Conservation (phyloP, 2,329 filamentous ascomycete genomes). For the Alternaria panax region DNA sequence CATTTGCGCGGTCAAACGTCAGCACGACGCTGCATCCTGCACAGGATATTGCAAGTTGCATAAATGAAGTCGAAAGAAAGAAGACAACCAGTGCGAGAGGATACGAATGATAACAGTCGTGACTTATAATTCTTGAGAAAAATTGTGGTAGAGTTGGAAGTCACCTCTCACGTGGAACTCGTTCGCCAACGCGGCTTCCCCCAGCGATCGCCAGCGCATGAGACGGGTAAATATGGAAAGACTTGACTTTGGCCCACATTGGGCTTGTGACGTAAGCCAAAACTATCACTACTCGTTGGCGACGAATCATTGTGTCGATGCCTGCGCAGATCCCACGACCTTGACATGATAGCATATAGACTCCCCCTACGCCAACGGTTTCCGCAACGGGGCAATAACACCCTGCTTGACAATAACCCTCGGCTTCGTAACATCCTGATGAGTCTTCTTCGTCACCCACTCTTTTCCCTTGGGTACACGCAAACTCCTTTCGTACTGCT, state of each 20-base stretch:
- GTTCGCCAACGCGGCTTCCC: not conserved
- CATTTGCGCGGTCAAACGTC: conserved; percentile 21
- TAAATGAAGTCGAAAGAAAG: not conserved
- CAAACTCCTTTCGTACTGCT: conserved; percentile 90
- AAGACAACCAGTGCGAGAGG: not conserved
- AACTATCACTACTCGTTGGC: too few species aligned
- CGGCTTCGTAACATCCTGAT: conserved; percentile 89
- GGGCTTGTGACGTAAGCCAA: too few species aligned
- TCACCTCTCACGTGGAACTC: not conserved
- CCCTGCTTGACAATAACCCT: conserved; percentile 90
- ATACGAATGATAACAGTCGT: not conserved
- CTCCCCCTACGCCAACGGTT: conserved; percentile 63
- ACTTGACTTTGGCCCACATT: not conserved
- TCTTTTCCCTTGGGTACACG: conserved; percentile 89
- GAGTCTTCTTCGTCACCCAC: conserved; percentile 95
- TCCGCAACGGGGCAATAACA: conserved; percentile 88
- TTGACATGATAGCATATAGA: too few species aligned
- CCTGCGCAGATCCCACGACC: too few species aligned
- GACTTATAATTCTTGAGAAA: not conserved
- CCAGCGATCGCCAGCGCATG: not conserved
- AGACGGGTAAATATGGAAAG: not conserved
- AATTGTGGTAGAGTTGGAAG: not conserved
- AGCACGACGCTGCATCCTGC: not conserved
- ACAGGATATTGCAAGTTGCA: not conserved
- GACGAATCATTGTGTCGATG: too few species aligned